Evolutionary conservation across 768 basidiomycete species (phyloP), one percentile per base, ranked within the genome.

Genomic region (Suillus brevipes): DNA sequence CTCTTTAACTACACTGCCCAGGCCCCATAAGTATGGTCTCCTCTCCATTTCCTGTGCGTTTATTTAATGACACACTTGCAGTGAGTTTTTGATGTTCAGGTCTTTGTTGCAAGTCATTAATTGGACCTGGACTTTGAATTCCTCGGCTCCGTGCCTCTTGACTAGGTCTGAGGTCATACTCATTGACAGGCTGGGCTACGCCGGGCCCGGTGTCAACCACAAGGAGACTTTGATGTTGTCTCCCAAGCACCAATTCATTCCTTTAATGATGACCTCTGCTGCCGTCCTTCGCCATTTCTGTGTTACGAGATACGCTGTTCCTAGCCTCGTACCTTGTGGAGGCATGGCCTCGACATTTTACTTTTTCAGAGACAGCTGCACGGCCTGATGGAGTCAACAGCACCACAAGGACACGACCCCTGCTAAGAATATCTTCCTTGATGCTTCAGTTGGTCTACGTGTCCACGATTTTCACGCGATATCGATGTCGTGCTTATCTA

Each of bases 1-100:
- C 23, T 55, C 61, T 62, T 49, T 52, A 25, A 37, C 61, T 25
- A 13, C 61, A 38, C 61, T 53, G 57, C 52, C 34, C n/a, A n/a
- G n/a, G n/a, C n/a, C n/a, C n/a, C 28, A 58, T 25, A 31, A 52
- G 25, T 28, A 58, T 58, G 37, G 56, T 38, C 37, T 25, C 56
- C 14, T 58, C 37, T 9, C 56, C n/a, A 9, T 57, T 57, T 57
- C 55, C 56, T 57, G 37, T 37, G 23, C 37, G 1, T n/a, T 31
- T 31, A 31, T 31, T 36, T 13, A 23, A 23, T 57, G 56, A 57
- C 56, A 25, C 37, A 14, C 14, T n/a, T 25, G 14, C 37, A 18
- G 37, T 40, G 37, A 38, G 23, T 38, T 37, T 57, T 38, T 25
- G 23, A 38, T 8, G 2, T 10, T 8, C 37, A 23, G n/a, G 10